Percentiles rank a stretch among this genome's conserved stretches.
Evolutionary conservation across 768 basidiomycete species (phyloP).

Genomic region (Rubroboletus pulcherrimus): DNA sequence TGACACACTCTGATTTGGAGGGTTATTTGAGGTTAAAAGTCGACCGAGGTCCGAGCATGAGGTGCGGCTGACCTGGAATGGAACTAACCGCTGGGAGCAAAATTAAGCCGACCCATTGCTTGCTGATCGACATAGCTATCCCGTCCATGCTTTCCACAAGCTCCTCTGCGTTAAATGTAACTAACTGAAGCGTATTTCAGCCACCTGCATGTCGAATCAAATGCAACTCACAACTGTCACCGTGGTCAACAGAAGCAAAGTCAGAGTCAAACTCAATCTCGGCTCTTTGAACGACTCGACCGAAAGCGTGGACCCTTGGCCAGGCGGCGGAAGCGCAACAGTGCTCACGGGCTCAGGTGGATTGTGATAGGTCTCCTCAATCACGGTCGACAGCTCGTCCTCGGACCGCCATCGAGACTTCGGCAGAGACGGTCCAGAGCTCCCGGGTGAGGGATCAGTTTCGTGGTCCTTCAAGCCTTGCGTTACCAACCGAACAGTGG

Average conservation of each 20-base stretch:
- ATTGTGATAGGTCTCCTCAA: neutral
- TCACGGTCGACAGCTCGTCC: slow-evolving; percentile 9
- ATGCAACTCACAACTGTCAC: slow-evolving; percentile 58
- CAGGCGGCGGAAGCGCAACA: slow-evolving; percentile 13
- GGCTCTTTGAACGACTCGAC: slow-evolving; percentile 42
- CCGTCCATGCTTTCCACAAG: slow-evolving; percentile 84
- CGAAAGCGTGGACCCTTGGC: slow-evolving; percentile 13
- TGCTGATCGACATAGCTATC: slow-evolving; percentile 65
- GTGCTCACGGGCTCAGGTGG: slow-evolving; percentile 12
- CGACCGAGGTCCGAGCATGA: neutral
- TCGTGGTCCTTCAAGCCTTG: slow-evolving; percentile 4
- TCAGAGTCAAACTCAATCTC: slow-evolving; percentile 55
- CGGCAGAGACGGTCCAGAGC: slow-evolving; percentile 6
- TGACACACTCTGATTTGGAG: slow-evolving; percentile 65
- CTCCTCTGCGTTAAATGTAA: slow-evolving; percentile 62
- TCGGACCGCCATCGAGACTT: slow-evolving; percentile 12
- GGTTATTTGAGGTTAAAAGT: neutral
- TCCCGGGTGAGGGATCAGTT: neutral
- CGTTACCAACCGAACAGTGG: slow-evolving; percentile 27
- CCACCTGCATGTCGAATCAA: neutral
- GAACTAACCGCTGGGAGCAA: slow-evolving; percentile 82
- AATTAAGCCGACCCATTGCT: slow-evolving; percentile 88
- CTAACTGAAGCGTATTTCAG: slow-evolving; percentile 34
- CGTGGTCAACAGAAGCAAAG: slow-evolving; percentile 47
- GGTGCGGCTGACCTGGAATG: slow-evolving; percentile 55